Conservation (phyloP, 305 asterid species). For the Solanum hybrid region DNA sequence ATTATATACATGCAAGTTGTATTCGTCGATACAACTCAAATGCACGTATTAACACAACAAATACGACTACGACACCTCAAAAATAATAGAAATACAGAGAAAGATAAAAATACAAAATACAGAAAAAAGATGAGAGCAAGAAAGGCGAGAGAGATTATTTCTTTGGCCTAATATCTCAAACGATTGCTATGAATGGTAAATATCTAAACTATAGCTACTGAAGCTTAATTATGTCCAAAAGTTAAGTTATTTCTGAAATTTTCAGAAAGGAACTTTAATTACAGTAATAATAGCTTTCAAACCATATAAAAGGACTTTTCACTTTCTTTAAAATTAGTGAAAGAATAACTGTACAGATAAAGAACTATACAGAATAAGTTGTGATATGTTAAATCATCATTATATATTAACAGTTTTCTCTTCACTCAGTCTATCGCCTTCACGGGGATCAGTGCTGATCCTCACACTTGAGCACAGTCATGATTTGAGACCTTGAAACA, state of each 20-base stretch:
- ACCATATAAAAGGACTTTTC: not conserved
- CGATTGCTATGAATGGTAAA: not conserved
- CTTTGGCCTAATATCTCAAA: not conserved
- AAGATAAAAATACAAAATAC: not conserved
- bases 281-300: not conserved
- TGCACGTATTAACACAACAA: not conserved
- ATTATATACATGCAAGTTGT: not conserved
- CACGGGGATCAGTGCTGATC: slow-evolving; percentile 28
- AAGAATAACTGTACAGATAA: not conserved
- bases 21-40: not conserved
- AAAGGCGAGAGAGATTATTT: not conserved
- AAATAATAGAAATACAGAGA: not conserved
- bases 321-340: not conserved
- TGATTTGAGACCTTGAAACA: slow-evolving; percentile 55
- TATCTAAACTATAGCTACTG: not conserved
- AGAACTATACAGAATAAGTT: not conserved
- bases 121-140: not conserved
- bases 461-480: slow-evolving; percentile 45
- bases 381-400: not conserved
- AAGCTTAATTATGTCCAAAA: not conserved
- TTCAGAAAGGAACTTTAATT: not conserved
- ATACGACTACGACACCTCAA: not conserved
- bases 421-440: not conserved
- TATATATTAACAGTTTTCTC: not conserved
- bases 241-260: not conserved